A percentile compares a stretch with the other conserved stretches of the same genome.
phyloP scores from a whole-genome alignment of 179 eudicot species.

The Heliamphora pulchella region DNA sequence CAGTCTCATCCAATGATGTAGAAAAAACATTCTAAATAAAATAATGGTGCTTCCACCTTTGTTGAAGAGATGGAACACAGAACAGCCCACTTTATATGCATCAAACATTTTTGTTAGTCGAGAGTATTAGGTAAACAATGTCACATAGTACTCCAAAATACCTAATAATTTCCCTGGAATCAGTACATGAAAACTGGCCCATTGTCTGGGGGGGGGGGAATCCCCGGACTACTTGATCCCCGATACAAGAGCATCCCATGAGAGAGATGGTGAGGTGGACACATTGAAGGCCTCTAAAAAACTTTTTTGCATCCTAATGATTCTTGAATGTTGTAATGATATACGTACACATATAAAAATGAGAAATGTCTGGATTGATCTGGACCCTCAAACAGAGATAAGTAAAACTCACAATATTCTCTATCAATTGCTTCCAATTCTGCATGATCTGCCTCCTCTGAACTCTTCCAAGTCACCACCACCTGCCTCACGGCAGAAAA shows the following conservation, averaged over 20 bases:
- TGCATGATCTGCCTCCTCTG: background rate
- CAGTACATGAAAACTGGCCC: background rate
- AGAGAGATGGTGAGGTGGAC: background rate
- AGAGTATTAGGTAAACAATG: too few species aligned
- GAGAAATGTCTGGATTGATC: background rate
- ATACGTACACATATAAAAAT: background rate
- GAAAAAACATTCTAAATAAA: too few species aligned
- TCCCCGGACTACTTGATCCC: background rate
- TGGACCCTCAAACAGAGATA: background rate
- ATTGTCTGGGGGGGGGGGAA: background rate
- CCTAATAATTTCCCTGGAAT: background rate
- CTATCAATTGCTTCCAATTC: background rate
- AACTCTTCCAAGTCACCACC: background rate
- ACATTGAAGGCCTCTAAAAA: background rate
- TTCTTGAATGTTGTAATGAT: too few species aligned
- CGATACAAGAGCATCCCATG: background rate
- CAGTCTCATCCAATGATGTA: too few species aligned
- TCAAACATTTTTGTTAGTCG: too few species aligned
- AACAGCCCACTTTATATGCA: too few species aligned
- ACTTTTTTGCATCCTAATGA: background rate
- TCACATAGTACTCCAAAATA: too few species aligned
- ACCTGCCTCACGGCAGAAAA: background rate
- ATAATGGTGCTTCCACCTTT: too few species aligned
- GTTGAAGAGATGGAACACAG: too few species aligned
- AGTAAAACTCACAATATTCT: background rate